Evolutionary conservation across 805 yeast genomes (phyloP).

Genomic region (Ogataea allantospora): DNA sequence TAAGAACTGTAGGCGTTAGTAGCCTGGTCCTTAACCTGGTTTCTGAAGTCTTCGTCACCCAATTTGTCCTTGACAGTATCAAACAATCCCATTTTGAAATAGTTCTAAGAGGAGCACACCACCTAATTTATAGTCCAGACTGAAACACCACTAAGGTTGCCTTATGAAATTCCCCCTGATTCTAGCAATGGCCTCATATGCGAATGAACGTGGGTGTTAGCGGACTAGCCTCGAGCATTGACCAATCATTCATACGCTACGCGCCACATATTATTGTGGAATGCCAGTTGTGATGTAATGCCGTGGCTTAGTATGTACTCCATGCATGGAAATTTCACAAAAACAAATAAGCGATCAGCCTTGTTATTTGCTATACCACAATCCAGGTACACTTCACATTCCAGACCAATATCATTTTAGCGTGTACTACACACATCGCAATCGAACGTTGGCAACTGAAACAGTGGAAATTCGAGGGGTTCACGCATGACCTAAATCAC

Average conservation of each 20-base stretch:
- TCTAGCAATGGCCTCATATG: slow-evolving; percentile 1
- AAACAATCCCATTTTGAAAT: slow-evolving; percentile 37
- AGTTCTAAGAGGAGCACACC: not conserved
- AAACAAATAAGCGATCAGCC: not conserved
- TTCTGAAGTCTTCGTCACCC: slow-evolving; percentile 24
- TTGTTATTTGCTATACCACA: too few species aligned
- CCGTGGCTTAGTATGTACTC: slow-evolving; percentile 6
- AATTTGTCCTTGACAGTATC: slow-evolving; percentile 41
- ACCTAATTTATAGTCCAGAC: slow-evolving; percentile 6
- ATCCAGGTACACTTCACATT: too few species aligned
- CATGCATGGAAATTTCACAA: slow-evolving; percentile 4
- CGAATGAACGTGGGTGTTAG: slow-evolving; percentile 1
- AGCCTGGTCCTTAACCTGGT: slow-evolving; percentile 24
- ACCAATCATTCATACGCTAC: slow-evolving; percentile 1
- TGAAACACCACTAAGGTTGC: slow-evolving; percentile 6
- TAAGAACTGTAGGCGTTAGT: slow-evolving; percentile 30
- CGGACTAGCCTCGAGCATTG: not conserved
- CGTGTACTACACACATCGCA: too few species aligned
- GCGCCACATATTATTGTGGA: not conserved
- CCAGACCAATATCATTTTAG: too few species aligned
- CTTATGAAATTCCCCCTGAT: slow-evolving; percentile 1
- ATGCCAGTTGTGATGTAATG: not conserved
- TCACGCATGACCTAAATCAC: too few species aligned
- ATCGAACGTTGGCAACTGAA: too few species aligned
- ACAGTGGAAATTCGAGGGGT: too few species aligned